phyloP scores from a whole-genome alignment of 225 moss, liverwort and hornwort genomes.

The Bryoerythrophyllum caledonicum region DNA sequence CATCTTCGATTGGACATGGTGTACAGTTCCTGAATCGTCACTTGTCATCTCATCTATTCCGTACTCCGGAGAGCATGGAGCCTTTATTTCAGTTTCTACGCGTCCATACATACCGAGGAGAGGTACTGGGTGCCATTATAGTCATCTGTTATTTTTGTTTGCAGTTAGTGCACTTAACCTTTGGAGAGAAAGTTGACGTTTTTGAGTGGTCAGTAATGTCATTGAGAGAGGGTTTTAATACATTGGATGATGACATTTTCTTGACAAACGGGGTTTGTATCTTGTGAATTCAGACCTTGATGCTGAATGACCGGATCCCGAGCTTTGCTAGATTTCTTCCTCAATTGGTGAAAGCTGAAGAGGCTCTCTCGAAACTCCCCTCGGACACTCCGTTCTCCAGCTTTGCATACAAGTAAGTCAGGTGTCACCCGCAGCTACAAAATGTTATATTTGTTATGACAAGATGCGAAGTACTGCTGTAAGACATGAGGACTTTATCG shows the following conservation, averaged over 20 bases:
- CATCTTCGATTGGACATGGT: slow-evolving; percentile 64
- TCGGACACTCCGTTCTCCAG: slow-evolving; percentile 44
- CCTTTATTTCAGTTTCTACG: slow-evolving; percentile 58
- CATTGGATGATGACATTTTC: background rate
- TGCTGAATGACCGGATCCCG: slow-evolving; percentile 67
- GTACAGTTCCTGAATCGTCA: slow-evolving; percentile 82
- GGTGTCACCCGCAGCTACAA: background rate
- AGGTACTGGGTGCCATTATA: background rate
- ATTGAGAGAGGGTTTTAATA: background rate
- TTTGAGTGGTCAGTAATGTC: background rate
- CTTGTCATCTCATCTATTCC: slow-evolving; percentile 18
- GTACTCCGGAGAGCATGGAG: background rate
- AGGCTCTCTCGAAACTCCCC: slow-evolving; percentile 37
- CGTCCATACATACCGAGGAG: slow-evolving; percentile 53
- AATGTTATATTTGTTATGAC: background rate
- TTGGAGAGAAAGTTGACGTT: background rate
- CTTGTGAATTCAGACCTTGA: slow-evolving; percentile 44
- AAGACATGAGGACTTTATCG: background rate
- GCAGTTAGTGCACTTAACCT: background rate
- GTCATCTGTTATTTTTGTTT: background rate
- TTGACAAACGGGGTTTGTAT: background rate
- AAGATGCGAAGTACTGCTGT: background rate
- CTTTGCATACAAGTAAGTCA: slow-evolving; percentile 48
- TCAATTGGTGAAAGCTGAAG: slow-evolving; percentile 58
- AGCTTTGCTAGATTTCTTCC: slow-evolving; percentile 46